These are phyloP conservation scores for Naganishia vaughanmartiniae DNA, from an alignment of 768 basidiomycete species.

Conservation along the genomic window DNA sequence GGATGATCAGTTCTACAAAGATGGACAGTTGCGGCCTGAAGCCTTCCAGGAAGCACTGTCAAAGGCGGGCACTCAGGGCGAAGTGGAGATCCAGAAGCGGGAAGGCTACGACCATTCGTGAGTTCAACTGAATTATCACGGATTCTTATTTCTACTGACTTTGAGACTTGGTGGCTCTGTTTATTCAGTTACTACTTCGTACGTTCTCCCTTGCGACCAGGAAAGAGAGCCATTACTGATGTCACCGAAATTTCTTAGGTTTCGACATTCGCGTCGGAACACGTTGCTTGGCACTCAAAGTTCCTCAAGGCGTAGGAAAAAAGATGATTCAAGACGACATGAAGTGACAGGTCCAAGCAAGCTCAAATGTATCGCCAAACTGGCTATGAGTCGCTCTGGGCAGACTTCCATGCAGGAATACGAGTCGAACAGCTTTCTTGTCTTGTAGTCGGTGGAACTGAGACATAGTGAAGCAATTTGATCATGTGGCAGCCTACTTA, in stretches of 20 bases:
- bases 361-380: neutral
- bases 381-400: neutral
- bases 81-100: conserved; percentile 72
- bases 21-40: conserved; percentile 85
- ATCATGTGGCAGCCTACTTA: too few relatives aligned
- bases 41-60: conserved; percentile 78
- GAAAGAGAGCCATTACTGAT: conserved; percentile 8
- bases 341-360: neutral
- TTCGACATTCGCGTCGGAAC: conserved; percentile 83
- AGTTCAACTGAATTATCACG: conserved; percentile 31
- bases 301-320: conserved; percentile 66
- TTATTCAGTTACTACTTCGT: conserved; percentile 82
- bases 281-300: conserved; percentile 86
- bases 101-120: conserved; percentile 68
- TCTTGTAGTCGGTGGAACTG: too few relatives aligned
- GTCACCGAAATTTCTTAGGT: conserved; percentile 59
- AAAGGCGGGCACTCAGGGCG: conserved; percentile 70
- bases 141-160: conserved; percentile 22
- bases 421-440: too few relatives aligned
- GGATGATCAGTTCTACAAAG: conserved; percentile 74
- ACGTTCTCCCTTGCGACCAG: conserved; percentile 35
- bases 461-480: too few relatives aligned
- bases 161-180: neutral
- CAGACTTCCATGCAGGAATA: neutral
- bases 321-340: neutral